These are phyloP conservation scores for Colletotrichum neosansevieriae DNA, from an alignment of 2,329 filamentous ascomycete genomes.

Conservation along the genomic window DNA sequence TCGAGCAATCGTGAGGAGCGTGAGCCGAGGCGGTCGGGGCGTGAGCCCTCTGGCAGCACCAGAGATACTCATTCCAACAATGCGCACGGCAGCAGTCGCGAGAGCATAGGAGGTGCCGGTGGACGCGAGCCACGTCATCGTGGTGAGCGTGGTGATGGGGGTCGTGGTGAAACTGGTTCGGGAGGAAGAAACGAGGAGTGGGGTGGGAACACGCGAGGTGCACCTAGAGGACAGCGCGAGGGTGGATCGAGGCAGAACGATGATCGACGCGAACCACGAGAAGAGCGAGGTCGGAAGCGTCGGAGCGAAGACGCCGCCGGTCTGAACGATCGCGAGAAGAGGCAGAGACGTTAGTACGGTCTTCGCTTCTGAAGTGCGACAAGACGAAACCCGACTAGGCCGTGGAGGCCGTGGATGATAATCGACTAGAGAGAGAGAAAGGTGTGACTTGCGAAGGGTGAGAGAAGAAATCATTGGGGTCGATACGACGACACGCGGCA, in stretches of 20 bases:
- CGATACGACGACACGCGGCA: conserved; percentile 32
- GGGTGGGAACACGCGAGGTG: conserved; percentile 35
- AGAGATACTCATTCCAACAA: conserved; percentile 32
- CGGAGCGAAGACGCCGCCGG: conserved; percentile 63
- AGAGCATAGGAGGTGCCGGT: conserved; percentile 14
- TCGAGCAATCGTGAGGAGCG: conserved; percentile 44
- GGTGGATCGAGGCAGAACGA: conserved; percentile 46
- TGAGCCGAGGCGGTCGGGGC: conserved; percentile 45
- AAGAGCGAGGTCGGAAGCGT: conserved; percentile 56
- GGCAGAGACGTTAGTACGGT: conserved; percentile 60
- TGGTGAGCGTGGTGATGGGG: conserved; percentile 44
- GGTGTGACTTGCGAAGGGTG: not conserved
- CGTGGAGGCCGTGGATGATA: not conserved
- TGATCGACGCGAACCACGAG: conserved; percentile 49
- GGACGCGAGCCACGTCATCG: conserved; percentile 46
- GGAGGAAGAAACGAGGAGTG: conserved; percentile 46
- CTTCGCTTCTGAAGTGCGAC: not conserved
- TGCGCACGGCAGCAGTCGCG: conserved; percentile 44
- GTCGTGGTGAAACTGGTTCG: conserved; percentile 38
- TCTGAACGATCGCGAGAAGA: conserved; percentile 64
- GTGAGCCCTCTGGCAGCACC: conserved; percentile 32
- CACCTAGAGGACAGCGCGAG: conserved; percentile 47
- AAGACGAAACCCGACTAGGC: not conserved
- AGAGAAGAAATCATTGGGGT: conserved; percentile 17
- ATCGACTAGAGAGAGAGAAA: conserved; percentile 21